Evolutionary conservation across 139 green algal genomes (phyloP).

Genomic region (Auxenochlorella pyrenoidosa): DNA sequence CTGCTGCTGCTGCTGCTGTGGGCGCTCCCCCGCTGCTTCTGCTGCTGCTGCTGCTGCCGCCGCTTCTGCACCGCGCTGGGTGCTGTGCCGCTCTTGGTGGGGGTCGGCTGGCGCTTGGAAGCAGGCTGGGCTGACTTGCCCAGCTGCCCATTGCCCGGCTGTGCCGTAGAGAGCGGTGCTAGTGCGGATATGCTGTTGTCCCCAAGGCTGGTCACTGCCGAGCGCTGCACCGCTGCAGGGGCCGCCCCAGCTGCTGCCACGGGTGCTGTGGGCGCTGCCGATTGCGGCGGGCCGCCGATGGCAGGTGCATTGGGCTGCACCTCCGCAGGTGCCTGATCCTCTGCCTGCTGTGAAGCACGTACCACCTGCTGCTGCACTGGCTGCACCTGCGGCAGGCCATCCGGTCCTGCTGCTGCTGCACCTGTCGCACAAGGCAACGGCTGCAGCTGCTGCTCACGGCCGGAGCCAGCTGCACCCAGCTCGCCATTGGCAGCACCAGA

Average conservation of each 20-base stretch:
- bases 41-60: background rate
- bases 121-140: background rate
- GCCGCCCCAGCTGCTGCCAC: background rate
- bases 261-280: no score
- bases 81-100: background rate
- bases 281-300: background rate
- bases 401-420: background rate
- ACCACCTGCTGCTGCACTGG: background rate
- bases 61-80: background rate
- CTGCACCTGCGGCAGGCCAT: background rate
- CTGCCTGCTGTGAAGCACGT: background rate
- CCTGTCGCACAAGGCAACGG: background rate
- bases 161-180: background rate
- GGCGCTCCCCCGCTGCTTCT: background rate
- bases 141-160: background rate
- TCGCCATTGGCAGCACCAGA: no score
- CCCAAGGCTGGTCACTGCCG: slow-evolving; percentile 7
- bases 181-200: background rate
- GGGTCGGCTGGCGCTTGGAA: background rate
- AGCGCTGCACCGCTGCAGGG: background rate
- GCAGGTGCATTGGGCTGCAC: background rate
- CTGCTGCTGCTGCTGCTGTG: no score
- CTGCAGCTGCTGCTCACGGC: no score
- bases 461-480: no score
- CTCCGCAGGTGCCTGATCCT: background rate